Evolutionary conservation across 805 yeast species (phyloP).

Genomic region (Starmerella apis): DNA sequence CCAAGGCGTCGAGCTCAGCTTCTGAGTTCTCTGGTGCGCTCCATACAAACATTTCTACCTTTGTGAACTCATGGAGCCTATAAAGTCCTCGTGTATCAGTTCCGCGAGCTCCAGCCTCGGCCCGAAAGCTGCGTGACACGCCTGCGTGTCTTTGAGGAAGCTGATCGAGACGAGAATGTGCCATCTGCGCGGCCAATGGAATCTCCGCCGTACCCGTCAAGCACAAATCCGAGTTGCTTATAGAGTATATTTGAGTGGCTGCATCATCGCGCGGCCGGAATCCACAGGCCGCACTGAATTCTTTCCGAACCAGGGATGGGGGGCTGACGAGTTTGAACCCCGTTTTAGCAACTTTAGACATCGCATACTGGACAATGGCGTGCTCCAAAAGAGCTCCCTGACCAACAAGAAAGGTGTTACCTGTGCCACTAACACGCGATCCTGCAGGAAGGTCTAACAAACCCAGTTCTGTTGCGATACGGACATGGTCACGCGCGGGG

Average conservation of each 20-base stretch:
- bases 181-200: conserved; percentile 71
- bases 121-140: conserved; percentile 74
- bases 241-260: conserved; percentile 67
- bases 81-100: conserved; percentile 84
- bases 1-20: conserved; percentile 39
- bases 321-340: conserved; percentile 71
- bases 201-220: conserved; percentile 94
- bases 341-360: conserved; percentile 49
- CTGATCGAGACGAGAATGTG: conserved; percentile 40
- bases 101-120: conserved; percentile 97
- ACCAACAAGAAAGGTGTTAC: conserved; percentile 58
- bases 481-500: conserved; percentile 46
- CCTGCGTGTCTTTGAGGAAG: conserved; percentile 36
- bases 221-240: conserved; percentile 45
- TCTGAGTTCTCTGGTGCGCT: conserved; percentile 32
- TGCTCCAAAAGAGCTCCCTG: conserved; percentile 85
- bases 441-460: conserved; percentile 65
- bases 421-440: conserved; percentile 61
- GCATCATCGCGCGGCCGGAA: conserved; percentile 78
- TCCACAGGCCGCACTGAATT: conserved; percentile 79
- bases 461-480: conserved; percentile 55
- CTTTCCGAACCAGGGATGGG: conserved; percentile 74
- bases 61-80: conserved; percentile 91
- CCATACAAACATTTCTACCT: conserved; percentile 87
- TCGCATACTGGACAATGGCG: conserved; percentile 73